Base-by-base conservation (phyloP, 176 grass and related monocot genomes). In the Oryza nivara region DNA sequence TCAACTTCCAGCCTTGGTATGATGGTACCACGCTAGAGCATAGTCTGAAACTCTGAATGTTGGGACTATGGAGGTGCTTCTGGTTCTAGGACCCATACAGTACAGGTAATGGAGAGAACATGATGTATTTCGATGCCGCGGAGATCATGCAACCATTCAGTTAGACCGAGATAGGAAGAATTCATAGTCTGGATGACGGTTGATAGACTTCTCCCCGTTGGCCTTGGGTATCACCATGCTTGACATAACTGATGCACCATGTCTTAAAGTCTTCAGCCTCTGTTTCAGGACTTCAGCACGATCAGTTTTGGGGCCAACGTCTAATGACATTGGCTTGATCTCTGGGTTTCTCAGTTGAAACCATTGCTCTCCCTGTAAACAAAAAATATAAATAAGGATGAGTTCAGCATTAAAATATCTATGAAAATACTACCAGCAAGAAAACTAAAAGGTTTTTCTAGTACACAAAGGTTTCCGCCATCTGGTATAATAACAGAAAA, bases 311-410 rank as follows among this genome's bases (percentile, higher is more conserved):
- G 3, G 0, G 22, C 30, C 32, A 23, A 49, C 63, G 9, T 69
- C 71, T 61, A 35, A 26, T 36, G 6, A 26, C 14, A 74, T 15
- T 11, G 26, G 54, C 67, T 88, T 78, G 38, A 70, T 25, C 44
- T 19, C 6, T 20, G 35, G 5, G 41, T 79, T 47, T 44, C 44
- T 82, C 4, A 66, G 44, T 30, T 85, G 72, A 78, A 85, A 88
- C 90, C 85, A 91, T 9, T 80, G 76, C 60, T 88, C 90, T 38
- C 63, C 82, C 86, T 91, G 67, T 25, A 82, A 67, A 79, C 9
- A 73, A 48, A 17, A n/a, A n/a, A 41, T 66, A 4, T 5, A 5
- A 52, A 20, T 67, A 17, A 52, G 58, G 9, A 1, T 2, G 19
- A 52, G 1, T 52, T 66, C 46, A 51, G 35, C 16, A 64, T 61